phyloP scores from a whole-genome alignment of 768 basidiomycete species.

The Mycena haematopus region DNA sequence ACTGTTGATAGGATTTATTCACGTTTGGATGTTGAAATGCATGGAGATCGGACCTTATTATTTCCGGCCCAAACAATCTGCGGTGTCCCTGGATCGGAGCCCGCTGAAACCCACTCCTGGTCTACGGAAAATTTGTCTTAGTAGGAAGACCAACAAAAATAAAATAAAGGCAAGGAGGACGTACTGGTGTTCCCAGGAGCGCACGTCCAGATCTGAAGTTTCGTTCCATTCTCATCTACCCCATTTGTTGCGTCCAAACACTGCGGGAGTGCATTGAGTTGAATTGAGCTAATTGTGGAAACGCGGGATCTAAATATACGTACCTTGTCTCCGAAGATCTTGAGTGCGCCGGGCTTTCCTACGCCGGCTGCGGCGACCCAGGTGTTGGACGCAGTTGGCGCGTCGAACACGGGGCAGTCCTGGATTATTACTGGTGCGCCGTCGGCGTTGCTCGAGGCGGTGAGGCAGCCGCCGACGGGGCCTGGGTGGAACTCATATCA shows the following conservation, averaged over 20 bases:
- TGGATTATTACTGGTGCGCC: not conserved
- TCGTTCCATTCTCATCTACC: not conserved
- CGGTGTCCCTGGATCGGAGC: not conserved
- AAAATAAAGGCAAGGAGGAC: not conserved
- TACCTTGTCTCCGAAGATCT: not conserved
- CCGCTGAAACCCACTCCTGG: not conserved
- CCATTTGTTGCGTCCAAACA: not conserved
- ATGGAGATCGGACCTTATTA: not conserved
- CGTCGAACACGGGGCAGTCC: not conserved
- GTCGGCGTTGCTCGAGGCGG: not conserved
- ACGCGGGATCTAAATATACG: not conserved
- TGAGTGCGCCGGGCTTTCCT: not conserved
- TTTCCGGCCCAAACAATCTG: conserved; percentile 1
- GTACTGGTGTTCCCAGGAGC: not conserved
- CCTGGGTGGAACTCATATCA: not conserved
- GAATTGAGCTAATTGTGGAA: no score
- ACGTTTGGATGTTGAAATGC: not conserved
- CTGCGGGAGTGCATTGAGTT: no score
- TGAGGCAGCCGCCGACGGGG: not conserved
- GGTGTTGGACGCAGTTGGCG: not conserved
- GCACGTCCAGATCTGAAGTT: not conserved
- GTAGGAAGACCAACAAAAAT: not conserved
- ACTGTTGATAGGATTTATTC: not conserved
- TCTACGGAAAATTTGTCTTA: not conserved
- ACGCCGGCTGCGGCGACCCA: not conserved